These are phyloP conservation scores for Purpureocillium lavendulum DNA, from an alignment of 2,329 filamentous ascomycete species.

Conservation along the genomic window DNA sequence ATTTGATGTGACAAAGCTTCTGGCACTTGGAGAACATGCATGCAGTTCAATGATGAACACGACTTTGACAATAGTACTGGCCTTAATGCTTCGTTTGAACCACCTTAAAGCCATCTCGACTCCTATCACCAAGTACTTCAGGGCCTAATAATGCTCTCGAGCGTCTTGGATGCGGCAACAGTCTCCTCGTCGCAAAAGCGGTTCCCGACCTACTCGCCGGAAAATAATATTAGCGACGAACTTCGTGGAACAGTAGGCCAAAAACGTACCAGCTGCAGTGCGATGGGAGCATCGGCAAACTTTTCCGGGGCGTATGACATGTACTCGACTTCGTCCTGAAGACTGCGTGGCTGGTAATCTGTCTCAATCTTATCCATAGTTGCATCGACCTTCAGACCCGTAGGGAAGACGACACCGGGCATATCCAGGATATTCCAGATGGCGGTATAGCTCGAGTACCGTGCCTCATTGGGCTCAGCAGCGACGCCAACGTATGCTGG, in stretches of 20 bases:
- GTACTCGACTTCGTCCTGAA: slow-evolving; percentile 1
- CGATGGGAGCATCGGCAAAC: slow-evolving; percentile 9
- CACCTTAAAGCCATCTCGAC: too few relatives aligned
- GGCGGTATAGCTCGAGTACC: slow-evolving; percentile 19
- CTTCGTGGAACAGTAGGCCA: too few relatives aligned
- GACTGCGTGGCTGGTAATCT: background rate
- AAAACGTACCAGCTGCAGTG: slow-evolving; percentile 11
- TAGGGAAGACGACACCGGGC: slow-evolving; percentile 17
- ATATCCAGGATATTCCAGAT: slow-evolving; percentile 24
- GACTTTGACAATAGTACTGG: too few relatives aligned
- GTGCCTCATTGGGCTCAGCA: slow-evolving; percentile 9
- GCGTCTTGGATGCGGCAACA: slow-evolving; percentile 6
- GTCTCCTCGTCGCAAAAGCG: slow-evolving; percentile 13
- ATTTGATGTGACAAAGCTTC: too few relatives aligned
- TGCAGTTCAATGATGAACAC: too few relatives aligned
- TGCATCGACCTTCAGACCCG: slow-evolving; percentile 8
- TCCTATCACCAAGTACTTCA: too few relatives aligned
- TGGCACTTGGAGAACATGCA: too few relatives aligned
- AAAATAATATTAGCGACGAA: background rate
- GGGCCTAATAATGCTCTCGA: background rate
- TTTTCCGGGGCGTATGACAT: slow-evolving; percentile 3
- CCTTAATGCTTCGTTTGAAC: too few relatives aligned
- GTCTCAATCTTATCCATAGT: background rate
- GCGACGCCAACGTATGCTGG: slow-evolving; percentile 15
- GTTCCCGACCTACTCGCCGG: slow-evolving; percentile 6